phyloP scores from a whole-genome alignment of 1,284 basidiomycete species.

The Ceratobasidium sp. region DNA sequence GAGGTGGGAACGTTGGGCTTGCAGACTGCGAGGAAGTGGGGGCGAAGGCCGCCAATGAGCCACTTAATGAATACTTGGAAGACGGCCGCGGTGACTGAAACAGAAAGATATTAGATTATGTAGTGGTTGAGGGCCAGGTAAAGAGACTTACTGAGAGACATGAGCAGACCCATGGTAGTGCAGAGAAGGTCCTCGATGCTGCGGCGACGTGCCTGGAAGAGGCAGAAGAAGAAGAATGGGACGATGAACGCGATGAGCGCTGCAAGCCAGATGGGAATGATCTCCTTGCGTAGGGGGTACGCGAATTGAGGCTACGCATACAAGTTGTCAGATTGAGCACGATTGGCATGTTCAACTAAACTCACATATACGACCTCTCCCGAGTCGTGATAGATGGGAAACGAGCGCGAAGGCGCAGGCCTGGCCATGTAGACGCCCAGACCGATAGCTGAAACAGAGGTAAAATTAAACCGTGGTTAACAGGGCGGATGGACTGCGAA shows the following conservation, averaged over 20 bases:
- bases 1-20: too few relatives aligned
- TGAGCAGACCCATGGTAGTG: slow-evolving; percentile 67
- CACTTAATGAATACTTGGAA: slow-evolving; percentile 70
- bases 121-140: not conserved
- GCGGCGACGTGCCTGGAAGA: slow-evolving; percentile 64
- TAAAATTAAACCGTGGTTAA: not conserved
- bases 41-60: slow-evolving; percentile 66
- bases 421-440: slow-evolving; percentile 66
- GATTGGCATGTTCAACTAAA: slow-evolving; percentile 23
- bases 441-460: slow-evolving; percentile 56
- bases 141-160: slow-evolving; percentile 58
- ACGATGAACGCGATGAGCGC: slow-evolving; percentile 68
- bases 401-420: slow-evolving; percentile 55
- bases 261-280: slow-evolving; percentile 67
- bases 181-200: slow-evolving; percentile 64
- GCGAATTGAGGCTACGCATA: slow-evolving; percentile 51
- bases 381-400: slow-evolving; percentile 55
- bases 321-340: not conserved
- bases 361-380: slow-evolving; percentile 56
- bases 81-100: slow-evolving; percentile 51
- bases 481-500: not conserved
- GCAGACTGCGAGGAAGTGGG: slow-evolving; percentile 68
- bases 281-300: slow-evolving; percentile 64
- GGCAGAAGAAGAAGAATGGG: slow-evolving; percentile 67
- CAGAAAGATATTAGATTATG: not conserved